Conservation (phyloP, 139 green algal species). For the Chloropicon primus region DNA sequence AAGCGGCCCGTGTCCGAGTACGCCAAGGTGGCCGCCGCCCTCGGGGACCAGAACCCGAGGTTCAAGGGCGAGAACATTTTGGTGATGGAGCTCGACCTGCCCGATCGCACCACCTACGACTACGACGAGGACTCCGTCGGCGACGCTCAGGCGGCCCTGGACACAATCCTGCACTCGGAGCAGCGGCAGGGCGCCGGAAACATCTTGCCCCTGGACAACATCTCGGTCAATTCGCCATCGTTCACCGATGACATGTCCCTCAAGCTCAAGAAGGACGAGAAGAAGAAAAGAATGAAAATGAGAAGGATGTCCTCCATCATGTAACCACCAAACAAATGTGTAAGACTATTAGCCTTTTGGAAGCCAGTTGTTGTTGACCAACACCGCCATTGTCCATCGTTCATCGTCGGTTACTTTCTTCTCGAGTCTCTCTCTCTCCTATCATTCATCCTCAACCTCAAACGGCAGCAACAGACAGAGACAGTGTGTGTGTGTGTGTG, state of each 20-base stretch:
- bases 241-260: no score
- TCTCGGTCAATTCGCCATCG: no score
- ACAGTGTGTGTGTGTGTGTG: no score
- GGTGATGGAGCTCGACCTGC: constrained; percentile 55
- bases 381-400: no score
- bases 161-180: background rate
- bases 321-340: background rate
- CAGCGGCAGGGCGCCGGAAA: background rate
- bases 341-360: no score
- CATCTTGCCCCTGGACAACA: background rate
- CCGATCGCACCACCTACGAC: constrained; percentile 49
- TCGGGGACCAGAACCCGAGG: constrained; percentile 56
- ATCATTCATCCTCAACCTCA: no score
- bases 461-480: no score
- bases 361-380: no score
- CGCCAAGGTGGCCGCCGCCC: constrained; percentile 32
- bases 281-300: background rate
- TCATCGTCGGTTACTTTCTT: no score
- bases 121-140: constrained; percentile 6
- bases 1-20: constrained; percentile 37
- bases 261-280: background rate
- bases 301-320: background rate
- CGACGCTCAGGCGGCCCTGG: background rate
- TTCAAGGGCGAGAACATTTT: constrained; percentile 70
- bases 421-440: no score